Evolutionary conservation across 495 filamentous ascomycete species (phyloP).

Genomic region (Hypoxylon intermedium): DNA sequence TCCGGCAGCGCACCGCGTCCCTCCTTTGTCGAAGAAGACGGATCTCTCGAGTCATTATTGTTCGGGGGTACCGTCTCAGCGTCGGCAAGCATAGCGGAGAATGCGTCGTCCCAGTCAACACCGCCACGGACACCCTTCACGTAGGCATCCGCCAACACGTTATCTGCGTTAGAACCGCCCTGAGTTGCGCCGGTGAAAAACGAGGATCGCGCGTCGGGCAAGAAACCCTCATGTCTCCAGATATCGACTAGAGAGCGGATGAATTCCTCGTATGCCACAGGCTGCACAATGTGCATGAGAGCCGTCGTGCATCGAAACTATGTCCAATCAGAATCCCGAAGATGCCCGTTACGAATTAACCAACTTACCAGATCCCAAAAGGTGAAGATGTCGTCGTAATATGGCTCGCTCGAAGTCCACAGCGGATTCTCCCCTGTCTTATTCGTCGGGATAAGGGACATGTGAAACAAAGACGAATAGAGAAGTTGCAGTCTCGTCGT

Average conservation of each 20-base stretch:
- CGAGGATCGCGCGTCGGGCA: slow-evolving; percentile 69
- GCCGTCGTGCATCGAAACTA: slow-evolving; percentile 68
- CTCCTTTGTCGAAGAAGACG: slow-evolving; percentile 70
- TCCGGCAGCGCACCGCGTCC: slow-evolving; percentile 74
- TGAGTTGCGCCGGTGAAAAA: slow-evolving; percentile 76
- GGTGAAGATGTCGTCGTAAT: slow-evolving; percentile 66
- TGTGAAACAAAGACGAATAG: slow-evolving; percentile 72
- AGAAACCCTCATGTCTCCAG: slow-evolving; percentile 70
- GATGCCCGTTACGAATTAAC: neutral
- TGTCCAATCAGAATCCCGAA: slow-evolving; percentile 2
- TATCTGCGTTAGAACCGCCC: slow-evolving; percentile 77
- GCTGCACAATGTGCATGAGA: slow-evolving; percentile 71
- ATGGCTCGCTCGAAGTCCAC: slow-evolving; percentile 71
- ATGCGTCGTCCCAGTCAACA: slow-evolving; percentile 76
- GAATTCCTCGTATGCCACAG: slow-evolving; percentile 67
- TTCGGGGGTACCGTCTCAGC: slow-evolving; percentile 67
- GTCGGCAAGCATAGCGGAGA: slow-evolving; percentile 72
- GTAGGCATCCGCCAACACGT: slow-evolving; percentile 76
- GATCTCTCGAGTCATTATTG: slow-evolving; percentile 66
- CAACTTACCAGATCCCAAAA: slow-evolving; percentile 57
- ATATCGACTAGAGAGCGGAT: slow-evolving; percentile 76
- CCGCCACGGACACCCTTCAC: slow-evolving; percentile 69
- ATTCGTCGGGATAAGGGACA: slow-evolving; percentile 74
- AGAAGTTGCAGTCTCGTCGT: slow-evolving; percentile 62
- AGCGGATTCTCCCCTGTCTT: slow-evolving; percentile 74